Evolutionary conservation across 306 rosid genomes (phyloP), one percentile per base, ranked within the genome.

Genomic region (Cucurbita moschata): DNA sequence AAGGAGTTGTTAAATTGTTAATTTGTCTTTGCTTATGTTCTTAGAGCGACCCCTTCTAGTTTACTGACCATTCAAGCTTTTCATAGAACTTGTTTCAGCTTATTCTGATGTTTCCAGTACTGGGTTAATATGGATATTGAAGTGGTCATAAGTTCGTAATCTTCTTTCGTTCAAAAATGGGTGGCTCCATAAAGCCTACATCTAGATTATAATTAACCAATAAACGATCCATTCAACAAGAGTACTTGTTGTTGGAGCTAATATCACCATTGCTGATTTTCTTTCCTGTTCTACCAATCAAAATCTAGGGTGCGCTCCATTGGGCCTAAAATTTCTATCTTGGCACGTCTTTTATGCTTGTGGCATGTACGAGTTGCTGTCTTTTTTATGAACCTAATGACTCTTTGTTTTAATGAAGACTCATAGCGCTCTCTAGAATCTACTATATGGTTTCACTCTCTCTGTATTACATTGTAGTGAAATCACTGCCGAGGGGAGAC

Each of bases 401-500:
- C 21, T 26, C 21, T 26, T 49, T 49, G 11, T 69, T 69, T 49
- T 13, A 7, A 13, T 47, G 7, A 14, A 21, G 49, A 13, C 58
- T 38, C 47, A 16, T 38, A 11, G 15, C 37, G 6, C 6, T 57
- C 7, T 57, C 0, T 16, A 1, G 57, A 14, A 21, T 46, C 13
- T 69, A 47, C 42, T 49, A 13, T 16, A 7, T 69, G 44, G 40
- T 43, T 44, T 44, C 21, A 66, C 72, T 44, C n/a, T 66, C 2
- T 51, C 26, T 55, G 15, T 46, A 77, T 61, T 59, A 37, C 76
- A 67, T 83, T 21, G 59, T 86, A 90, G 99, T 78, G 97, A 94
- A 81, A 91, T 91, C 76, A 94, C 99, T 55, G 80, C 96, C 23
- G 97, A 94, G 83, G 99, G 99, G 84, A 91, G 95, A 79, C 85